A percentile compares a stretch with the other conserved stretches of the same genome.
These are phyloP conservation scores for Dothidotthia symphoricarpi DNA, from an alignment of 2,329 filamentous ascomycete species.

Conservation along the genomic window DNA sequence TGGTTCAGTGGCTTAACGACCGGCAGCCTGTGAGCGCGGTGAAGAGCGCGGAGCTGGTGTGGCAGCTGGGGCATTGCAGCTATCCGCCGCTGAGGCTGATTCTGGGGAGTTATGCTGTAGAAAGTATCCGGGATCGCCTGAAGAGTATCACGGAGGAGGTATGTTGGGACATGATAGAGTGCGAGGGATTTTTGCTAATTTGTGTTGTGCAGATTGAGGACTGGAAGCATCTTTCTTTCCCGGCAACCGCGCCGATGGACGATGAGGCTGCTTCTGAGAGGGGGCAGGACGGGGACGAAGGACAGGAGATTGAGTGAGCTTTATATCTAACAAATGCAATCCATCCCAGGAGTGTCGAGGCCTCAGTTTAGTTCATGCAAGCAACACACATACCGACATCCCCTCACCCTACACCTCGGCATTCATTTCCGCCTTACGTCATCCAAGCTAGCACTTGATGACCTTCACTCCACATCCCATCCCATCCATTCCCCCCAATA, in stretches of 20 bases:
- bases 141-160: conserved; percentile 92
- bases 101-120: conserved; percentile 91
- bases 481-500: conserved; percentile 5
- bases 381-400: neutral
- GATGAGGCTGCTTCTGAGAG: conserved; percentile 20
- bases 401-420: conserved; percentile 23
- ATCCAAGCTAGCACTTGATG: conserved; percentile 9
- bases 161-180: conserved; percentile 5
- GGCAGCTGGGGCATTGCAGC: conserved; percentile 91
- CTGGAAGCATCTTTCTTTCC: conserved; percentile 29
- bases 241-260: conserved; percentile 18
- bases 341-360: no score
- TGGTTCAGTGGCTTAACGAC: conserved; percentile 93
- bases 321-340: neutral
- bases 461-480: neutral
- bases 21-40: conserved; percentile 89
- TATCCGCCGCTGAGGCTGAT: conserved; percentile 84
- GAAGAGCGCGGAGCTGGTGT: conserved; percentile 88
- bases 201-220: conserved; percentile 20
- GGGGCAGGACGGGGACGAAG: conserved; percentile 24
- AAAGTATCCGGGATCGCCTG: conserved; percentile 88
- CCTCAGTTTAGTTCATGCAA: no score
- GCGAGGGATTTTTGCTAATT: neutral
- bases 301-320: conserved; percentile 22
- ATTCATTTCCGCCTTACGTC: conserved; percentile 20